These are phyloP conservation scores for Boletus patriciae DNA, from an alignment of 768 basidiomycete species.

Conservation along the genomic window DNA sequence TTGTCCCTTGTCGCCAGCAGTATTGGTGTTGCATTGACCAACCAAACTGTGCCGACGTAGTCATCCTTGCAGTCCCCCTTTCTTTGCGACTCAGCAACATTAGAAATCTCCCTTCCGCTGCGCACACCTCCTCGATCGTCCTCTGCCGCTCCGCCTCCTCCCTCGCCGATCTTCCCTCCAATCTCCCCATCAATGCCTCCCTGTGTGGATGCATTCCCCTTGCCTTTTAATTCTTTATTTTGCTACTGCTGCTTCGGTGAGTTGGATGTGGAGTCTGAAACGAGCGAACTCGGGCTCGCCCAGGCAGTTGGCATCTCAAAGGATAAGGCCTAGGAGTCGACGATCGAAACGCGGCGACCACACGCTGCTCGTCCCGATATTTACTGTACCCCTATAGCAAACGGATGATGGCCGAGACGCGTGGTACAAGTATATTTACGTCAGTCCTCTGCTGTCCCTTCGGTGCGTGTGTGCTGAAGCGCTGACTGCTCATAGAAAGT, in stretches of 20 bases:
- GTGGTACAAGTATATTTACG: too few species aligned
- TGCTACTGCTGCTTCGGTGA: conserved; percentile 24
- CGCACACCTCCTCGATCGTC: conserved; percentile 47
- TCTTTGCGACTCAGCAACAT: conserved; percentile 38
- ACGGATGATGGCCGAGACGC: too few species aligned
- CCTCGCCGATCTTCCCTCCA: conserved; percentile 46
- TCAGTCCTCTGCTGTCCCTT: too few species aligned
- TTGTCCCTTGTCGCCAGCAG: not conserved
- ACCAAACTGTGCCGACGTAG: too few species aligned
- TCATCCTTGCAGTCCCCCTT: too few species aligned
- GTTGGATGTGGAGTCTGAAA: conserved; percentile 46
- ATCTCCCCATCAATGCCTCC: conserved; percentile 38
- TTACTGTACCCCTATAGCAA: too few species aligned
- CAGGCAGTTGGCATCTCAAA: conserved; percentile 15
- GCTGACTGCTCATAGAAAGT: too few species aligned
- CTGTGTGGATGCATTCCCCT: conserved; percentile 40
- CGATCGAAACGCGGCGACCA: not conserved
- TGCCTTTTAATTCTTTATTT: conserved; percentile 35
- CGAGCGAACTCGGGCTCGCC: conserved; percentile 43
- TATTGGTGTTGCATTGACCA: too few species aligned
- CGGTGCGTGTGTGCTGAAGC: too few species aligned
- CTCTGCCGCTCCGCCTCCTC: conserved; percentile 52
- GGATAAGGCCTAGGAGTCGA: not conserved
- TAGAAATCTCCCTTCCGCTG: conserved; percentile 64
- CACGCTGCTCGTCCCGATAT: too few species aligned